Percentiles rank a stretch among this genome's conserved stretches.
These are phyloP conservation scores for Chaetomium sp. DNA, from an alignment of 2,329 filamentous ascomycete genomes.

Conservation along the genomic window DNA sequence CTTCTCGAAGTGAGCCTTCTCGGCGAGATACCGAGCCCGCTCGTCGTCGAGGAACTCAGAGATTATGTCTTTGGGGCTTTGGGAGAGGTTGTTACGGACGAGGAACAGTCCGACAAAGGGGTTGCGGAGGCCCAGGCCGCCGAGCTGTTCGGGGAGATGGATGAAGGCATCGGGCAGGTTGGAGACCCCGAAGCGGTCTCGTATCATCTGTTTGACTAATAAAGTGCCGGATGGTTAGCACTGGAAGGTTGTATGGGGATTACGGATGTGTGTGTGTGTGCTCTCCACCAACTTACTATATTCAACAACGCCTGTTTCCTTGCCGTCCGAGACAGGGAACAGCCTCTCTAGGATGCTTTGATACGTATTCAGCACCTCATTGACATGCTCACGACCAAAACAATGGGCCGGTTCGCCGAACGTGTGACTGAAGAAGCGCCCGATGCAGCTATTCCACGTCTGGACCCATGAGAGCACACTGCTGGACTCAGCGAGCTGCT, in stretches of 20 bases:
- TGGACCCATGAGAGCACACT: slow-evolving; percentile 37
- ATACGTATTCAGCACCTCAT: slow-evolving; percentile 37
- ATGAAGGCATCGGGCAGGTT: slow-evolving; percentile 41
- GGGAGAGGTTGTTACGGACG: slow-evolving; percentile 26
- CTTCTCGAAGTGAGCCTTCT: slow-evolving; percentile 24
- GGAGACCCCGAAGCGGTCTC: slow-evolving; percentile 30
- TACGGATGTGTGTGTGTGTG: not conserved
- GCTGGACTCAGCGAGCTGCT: slow-evolving; percentile 47
- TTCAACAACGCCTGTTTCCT: slow-evolving; percentile 25
- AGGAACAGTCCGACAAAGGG: slow-evolving; percentile 39
- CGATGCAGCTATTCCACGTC: slow-evolving; percentile 41
- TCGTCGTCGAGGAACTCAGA: slow-evolving; percentile 24
- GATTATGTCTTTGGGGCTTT: slow-evolving; percentile 23
- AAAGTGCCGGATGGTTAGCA: not conserved
- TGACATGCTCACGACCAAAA: slow-evolving; percentile 39
- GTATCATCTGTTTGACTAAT: slow-evolving; percentile 27
- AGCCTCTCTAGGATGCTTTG: slow-evolving; percentile 34
- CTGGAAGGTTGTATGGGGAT: not conserved
- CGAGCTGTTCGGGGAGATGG: slow-evolving; percentile 39
- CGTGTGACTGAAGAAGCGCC: slow-evolving; percentile 40
- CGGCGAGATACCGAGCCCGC: slow-evolving; percentile 17
- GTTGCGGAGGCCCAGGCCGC: slow-evolving; percentile 41
- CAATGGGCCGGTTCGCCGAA: slow-evolving; percentile 41
- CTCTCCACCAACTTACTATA: slow-evolving; percentile 16
- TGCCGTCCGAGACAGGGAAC: slow-evolving; percentile 26